A percentile compares a stretch with the other conserved stretches of the same genome.
Evolutionary conservation across 225 moss, liverwort and hornwort genomes (phyloP).

Genomic region (Anthoceros angustus): DNA sequence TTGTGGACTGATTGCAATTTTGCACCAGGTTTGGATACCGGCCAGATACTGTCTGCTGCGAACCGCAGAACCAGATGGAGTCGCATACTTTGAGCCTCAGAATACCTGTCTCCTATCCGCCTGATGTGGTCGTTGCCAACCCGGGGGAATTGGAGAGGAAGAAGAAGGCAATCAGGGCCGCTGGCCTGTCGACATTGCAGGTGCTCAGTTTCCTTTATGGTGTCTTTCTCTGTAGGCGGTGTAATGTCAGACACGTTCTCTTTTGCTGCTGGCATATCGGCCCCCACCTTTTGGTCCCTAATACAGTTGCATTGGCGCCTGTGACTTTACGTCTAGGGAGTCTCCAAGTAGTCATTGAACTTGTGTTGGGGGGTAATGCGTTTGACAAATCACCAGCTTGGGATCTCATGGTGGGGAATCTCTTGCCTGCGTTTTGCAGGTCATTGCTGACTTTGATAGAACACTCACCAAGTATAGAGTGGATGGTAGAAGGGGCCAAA

Average conservation of each 20-base stretch:
- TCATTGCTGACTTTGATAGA: slow-evolving; percentile 79
- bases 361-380: neutral
- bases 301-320: neutral
- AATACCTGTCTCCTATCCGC: slow-evolving; percentile 16
- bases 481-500: slow-evolving; percentile 60
- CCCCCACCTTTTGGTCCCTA: neutral
- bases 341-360: neutral
- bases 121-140: slow-evolving; percentile 44
- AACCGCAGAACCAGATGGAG: slow-evolving; percentile 45
- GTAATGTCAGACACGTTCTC: neutral
- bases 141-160: slow-evolving; percentile 48
- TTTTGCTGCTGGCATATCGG: neutral
- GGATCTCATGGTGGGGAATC: no score
- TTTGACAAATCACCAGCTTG: neutral
- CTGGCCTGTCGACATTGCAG: slow-evolving; percentile 54
- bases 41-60: slow-evolving; percentile 18
- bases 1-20: no score
- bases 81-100: slow-evolving; percentile 23
- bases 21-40: slow-evolving; percentile 29
- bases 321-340: neutral
- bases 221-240: neutral
- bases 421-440: slow-evolving; percentile 18
- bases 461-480: slow-evolving; percentile 64
- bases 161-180: slow-evolving; percentile 46
- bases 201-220: slow-evolving; percentile 10